Evolutionary conservation across 2,329 filamentous ascomycete species (phyloP), one percentile per base, ranked within the genome.

Genomic region (Aspergillus latus): DNA sequence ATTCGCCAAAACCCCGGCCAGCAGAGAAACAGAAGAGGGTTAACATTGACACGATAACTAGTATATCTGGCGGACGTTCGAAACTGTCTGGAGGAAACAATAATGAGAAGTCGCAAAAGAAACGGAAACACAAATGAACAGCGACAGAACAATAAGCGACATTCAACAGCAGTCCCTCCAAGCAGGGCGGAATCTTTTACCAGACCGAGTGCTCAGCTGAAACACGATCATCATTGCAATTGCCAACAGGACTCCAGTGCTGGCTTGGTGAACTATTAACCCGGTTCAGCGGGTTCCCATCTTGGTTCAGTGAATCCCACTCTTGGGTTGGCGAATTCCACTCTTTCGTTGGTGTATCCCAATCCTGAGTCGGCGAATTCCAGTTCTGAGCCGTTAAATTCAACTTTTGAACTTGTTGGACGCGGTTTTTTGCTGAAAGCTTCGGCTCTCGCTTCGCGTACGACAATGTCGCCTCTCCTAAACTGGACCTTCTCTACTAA

Each of bases 11-110:
- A 54, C 13, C 30, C 11, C 40, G 15, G 30, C 13, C 9, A 36
- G 36, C 11, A n/a, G 50, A 55, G 40, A 60, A 59, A 50, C 30
- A 49, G 11, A 47, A 53, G 43, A 44, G 5, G 37, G 57, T 64
- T 36, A 64, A 59, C 7, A 30, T 70, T 7, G 61, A 59, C 2
- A 26, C 65, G 3, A 48, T 72, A 13, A 68, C 64, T n/a, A 69
- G 67, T 54, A 71, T 73, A 30, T 73, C 71, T 28, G 70, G 70
- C 2, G 60, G 60, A 26, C 54, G 62, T 45, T 49, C 60, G 11
- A 50, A 49, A 6, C 34, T n/a, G 3, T 29, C 42, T 6, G 57
- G 58, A 6, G 56, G 59, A 2, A 21, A 21, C 21, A 40, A 51
- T 13, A 64, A 52, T 40, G 42, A 54, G 13, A 64, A 63, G 39